Percentiles rank a stretch among this genome's conserved stretches.
Conservation (phyloP, 2,329 filamentous ascomycete genomes). For the Esteya vermicola region DNA sequence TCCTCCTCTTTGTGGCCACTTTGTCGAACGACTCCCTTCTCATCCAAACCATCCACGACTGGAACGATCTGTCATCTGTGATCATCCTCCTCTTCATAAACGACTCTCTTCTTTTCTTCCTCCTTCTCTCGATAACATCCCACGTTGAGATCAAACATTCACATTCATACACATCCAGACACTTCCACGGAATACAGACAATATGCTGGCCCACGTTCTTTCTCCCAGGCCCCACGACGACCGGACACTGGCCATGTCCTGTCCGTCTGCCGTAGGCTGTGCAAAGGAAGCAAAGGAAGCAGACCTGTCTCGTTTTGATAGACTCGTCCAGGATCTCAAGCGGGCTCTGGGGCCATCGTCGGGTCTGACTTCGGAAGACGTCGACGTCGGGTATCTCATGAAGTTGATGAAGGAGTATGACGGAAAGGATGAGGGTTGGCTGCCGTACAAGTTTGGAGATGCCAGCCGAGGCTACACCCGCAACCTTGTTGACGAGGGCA, state of each 20-base stretch:
- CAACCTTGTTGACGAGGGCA: conserved; percentile 81
- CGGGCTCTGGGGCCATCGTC: conserved; percentile 64
- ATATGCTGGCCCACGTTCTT: not conserved
- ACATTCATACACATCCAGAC: too few species aligned
- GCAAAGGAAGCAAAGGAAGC: too few species aligned
- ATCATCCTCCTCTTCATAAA: too few species aligned
- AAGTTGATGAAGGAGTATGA: conserved; percentile 61
- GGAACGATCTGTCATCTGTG: too few species aligned
- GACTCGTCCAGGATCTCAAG: conserved; percentile 60
- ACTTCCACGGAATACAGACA: not conserved
- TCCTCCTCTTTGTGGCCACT: too few species aligned
- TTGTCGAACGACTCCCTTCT: too few species aligned
- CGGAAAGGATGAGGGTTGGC: conserved; percentile 58
- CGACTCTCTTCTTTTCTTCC: too few species aligned
- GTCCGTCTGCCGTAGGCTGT: not conserved
- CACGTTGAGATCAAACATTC: too few species aligned
- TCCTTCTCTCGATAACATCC: too few species aligned
- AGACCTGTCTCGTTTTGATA: conserved; percentile 40
- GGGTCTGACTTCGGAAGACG: conserved; percentile 67
- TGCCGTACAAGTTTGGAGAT: conserved; percentile 61
- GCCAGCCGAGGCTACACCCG: conserved; percentile 60
- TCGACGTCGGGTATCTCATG: conserved; percentile 59
- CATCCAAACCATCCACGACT: too few species aligned
- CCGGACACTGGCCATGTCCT: not conserved
- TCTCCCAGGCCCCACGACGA: not conserved